These are phyloP conservation scores for Ganoderma resinaceum DNA, from an alignment of 1,284 basidiomycete genomes.

Conservation along the genomic window DNA sequence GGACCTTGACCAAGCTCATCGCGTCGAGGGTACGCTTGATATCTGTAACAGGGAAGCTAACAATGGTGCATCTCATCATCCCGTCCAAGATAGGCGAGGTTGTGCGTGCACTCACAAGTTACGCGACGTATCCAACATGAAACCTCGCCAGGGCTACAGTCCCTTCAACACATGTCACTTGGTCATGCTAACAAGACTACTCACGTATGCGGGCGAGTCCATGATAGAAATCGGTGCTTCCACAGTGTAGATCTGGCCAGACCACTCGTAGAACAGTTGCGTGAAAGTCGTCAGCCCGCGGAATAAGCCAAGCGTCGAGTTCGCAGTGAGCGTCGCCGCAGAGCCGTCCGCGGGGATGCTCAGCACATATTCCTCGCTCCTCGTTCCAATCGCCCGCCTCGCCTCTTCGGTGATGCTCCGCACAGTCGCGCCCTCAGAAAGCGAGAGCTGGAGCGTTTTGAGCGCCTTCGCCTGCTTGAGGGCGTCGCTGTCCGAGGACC, in stretches of 20 bases:
- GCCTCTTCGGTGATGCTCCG: conserved; percentile 60
- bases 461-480: conserved; percentile 40
- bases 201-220: conserved; percentile 70
- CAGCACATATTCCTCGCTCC: conserved; percentile 73
- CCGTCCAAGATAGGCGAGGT: no score
- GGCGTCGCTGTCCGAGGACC: conserved; percentile 44
- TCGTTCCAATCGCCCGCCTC: conserved; percentile 52
- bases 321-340: conserved; percentile 65
- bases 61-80: not conserved
- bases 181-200: conserved; percentile 2
- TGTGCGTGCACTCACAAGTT: conserved; percentile 47
- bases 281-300: conserved; percentile 86
- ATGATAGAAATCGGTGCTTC: conserved; percentile 65
- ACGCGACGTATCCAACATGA: conserved; percentile 82
- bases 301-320: conserved; percentile 78
- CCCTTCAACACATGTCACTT: not conserved
- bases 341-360: conserved; percentile 65
- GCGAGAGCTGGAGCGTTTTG: conserved; percentile 47
- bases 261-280: conserved; percentile 74
- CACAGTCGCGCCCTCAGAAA: conserved; percentile 39
- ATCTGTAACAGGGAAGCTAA: conserved; percentile 65
- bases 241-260: conserved; percentile 58
- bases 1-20: conserved; percentile 87
- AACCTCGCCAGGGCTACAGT: conserved; percentile 73
- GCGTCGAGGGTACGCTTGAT: conserved; percentile 81